These are phyloP conservation scores for Aspergillus candidus DNA, from an alignment of 2,329 filamentous ascomycete species.

Conservation along the genomic window DNA sequence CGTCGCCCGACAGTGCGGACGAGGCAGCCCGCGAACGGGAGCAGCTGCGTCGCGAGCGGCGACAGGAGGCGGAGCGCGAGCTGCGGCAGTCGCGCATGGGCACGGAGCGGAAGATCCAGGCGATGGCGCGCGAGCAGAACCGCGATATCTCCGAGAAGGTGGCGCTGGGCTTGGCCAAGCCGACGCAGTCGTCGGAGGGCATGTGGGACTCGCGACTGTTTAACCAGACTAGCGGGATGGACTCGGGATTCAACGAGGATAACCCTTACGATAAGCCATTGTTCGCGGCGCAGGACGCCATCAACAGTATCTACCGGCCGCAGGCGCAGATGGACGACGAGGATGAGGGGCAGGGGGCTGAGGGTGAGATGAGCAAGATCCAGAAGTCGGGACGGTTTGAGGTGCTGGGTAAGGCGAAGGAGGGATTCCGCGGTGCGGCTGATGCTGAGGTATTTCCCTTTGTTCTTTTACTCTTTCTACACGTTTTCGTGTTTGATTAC, in stretches of 20 bases:
- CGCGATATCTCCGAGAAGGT: conserved; percentile 97
- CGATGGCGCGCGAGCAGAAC: conserved; percentile 91
- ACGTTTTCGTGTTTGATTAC: not conserved
- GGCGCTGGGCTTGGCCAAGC: conserved; percentile 87
- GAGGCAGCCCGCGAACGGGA: conserved; percentile 71
- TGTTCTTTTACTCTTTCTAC: not conserved
- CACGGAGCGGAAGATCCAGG: conserved; percentile 80
- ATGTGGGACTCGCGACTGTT: conserved; percentile 98
- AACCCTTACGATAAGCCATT: conserved; percentile 95
- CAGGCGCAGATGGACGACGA: conserved; percentile 65
- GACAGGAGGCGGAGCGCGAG: conserved; percentile 79
- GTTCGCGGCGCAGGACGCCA: conserved; percentile 91
- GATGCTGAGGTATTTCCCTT: conserved; percentile 63
- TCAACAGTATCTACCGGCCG: conserved; percentile 88
- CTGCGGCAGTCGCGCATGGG: conserved; percentile 93
- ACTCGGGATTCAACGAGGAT: conserved; percentile 92
- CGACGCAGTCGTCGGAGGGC: conserved; percentile 80
- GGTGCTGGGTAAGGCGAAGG: conserved; percentile 70
- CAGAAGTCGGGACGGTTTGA: conserved; percentile 83
- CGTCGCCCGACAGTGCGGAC: conserved; percentile 50
- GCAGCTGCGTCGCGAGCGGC: conserved; percentile 67
- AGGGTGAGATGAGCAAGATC: conserved; percentile 80
- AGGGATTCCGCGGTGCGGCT: conserved; percentile 78
- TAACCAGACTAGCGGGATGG: conserved; percentile 87
- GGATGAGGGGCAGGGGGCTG: conserved; percentile 66